Conservation (phyloP, 768 basidiomycete species). For the Termitomyces sp. region DNA sequence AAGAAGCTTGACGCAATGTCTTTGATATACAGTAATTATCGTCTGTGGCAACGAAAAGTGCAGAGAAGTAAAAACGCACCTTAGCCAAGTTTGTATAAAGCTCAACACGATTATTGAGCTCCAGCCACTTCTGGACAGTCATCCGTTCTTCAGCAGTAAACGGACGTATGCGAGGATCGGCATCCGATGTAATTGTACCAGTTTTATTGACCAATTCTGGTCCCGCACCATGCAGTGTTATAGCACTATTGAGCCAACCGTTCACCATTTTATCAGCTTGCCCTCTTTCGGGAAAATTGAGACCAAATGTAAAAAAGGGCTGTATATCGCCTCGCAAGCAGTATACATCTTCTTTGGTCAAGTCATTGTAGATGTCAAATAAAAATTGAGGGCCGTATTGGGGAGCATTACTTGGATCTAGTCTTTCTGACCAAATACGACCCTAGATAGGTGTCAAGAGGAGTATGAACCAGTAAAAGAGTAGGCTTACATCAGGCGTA, state of each 20-base stretch:
- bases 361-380: not conserved
- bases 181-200: slow-evolving; percentile 24
- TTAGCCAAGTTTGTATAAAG: slow-evolving; percentile 6
- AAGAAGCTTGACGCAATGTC: not conserved
- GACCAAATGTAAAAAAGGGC: slow-evolving; percentile 9
- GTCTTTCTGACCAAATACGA: slow-evolving; percentile 17
- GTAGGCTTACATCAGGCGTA: slow-evolving; percentile 19
- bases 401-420: slow-evolving; percentile 2
- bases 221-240: slow-evolving; percentile 13
- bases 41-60: not conserved
- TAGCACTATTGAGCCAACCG: slow-evolving; percentile 9
- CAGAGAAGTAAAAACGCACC: slow-evolving; percentile 2
- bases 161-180: slow-evolving; percentile 39
- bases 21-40: not conserved
- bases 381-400: slow-evolving; percentile 4
- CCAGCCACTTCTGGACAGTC: slow-evolving; percentile 33
- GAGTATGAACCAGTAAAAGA: not conserved
- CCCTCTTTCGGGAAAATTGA: slow-evolving; percentile 2
- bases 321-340: slow-evolving; percentile 1
- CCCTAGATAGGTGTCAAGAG: slow-evolving; percentile 14
- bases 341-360: slow-evolving; percentile 9
- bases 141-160: slow-evolving; percentile 33
- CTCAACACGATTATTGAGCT: slow-evolving; percentile 26
- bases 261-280: not conserved
- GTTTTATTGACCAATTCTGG: slow-evolving; percentile 16